Conservation (phyloP, 2,329 filamentous ascomycete species). For the Pseudovirgaria hyperparasitica region DNA sequence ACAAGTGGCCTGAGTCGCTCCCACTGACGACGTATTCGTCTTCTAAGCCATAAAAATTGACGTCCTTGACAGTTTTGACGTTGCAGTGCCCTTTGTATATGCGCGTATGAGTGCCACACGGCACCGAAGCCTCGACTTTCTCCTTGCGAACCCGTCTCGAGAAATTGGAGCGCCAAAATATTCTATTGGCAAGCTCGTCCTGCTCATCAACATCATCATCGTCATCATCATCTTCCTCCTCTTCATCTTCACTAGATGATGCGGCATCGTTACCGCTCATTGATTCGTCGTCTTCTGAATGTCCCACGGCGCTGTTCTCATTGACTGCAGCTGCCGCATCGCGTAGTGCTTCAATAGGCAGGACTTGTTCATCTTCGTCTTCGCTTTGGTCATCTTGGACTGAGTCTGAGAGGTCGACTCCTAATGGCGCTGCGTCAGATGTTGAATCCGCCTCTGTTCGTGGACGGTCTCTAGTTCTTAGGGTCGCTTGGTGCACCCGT, state of each 20-base stretch:
- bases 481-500: not conserved
- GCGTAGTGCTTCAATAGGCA: constrained; percentile 13
- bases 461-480: no score
- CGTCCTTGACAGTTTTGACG: constrained; percentile 54
- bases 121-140: constrained; percentile 40
- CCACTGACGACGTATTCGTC: constrained; percentile 59
- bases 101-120: constrained; percentile 43
- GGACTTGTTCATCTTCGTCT: constrained; percentile 13
- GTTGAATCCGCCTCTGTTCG: constrained; percentile 1
- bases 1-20: constrained; percentile 53
- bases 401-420: constrained; percentile 18
- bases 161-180: constrained; percentile 37
- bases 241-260: constrained; percentile 13
- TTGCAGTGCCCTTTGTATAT: constrained; percentile 54
- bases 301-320: constrained; percentile 7
- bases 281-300: constrained; percentile 20
- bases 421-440: constrained; percentile 4
- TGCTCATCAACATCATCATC: constrained; percentile 18
- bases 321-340: constrained; percentile 4
- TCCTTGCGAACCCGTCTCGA: constrained; percentile 34
- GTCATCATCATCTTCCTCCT: constrained; percentile 16
- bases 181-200: constrained; percentile 22
- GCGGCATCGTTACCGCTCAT: constrained; percentile 16
- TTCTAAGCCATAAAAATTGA: constrained; percentile 53
- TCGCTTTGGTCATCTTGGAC: constrained; percentile 18